Evolutionary conservation across 2,329 filamentous ascomycete species (phyloP).

Genomic region (Xylaria sp.): DNA sequence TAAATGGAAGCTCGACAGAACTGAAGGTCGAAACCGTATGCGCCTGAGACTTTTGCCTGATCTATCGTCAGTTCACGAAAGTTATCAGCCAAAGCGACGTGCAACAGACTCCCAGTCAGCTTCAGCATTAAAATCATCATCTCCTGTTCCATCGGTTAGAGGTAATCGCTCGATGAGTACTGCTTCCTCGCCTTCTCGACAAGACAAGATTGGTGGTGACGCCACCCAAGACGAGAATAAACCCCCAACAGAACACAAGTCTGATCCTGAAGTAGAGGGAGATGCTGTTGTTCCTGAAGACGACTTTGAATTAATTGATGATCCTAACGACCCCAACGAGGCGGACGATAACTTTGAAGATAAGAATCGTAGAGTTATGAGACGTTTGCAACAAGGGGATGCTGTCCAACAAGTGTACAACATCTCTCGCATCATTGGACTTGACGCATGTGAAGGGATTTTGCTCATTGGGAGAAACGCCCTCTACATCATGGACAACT

Average conservation of each 20-base stretch:
- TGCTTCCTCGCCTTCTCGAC: constrained; percentile 39
- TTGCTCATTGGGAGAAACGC: constrained; percentile 92
- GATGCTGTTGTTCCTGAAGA: constrained; percentile 72
- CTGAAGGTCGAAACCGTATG: constrained; percentile 96
- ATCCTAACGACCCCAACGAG: constrained; percentile 85
- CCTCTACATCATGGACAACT: constrained; percentile 94
- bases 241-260: constrained; percentile 41
- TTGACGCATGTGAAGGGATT: constrained; percentile 94
- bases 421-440: constrained; percentile 90
- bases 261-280: constrained; percentile 45
- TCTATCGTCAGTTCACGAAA: constrained; percentile 71
- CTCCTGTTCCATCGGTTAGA: constrained; percentile 30
- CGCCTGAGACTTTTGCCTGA: constrained; percentile 87
- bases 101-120: constrained; percentile 57
- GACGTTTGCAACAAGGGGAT: constrained; percentile 89
- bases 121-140: constrained; percentile 51
- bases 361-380: constrained; percentile 98
- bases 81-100: constrained; percentile 87
- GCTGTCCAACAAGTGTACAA: constrained; percentile 95
- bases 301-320: constrained; percentile 95
- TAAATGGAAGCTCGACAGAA: constrained; percentile 95
- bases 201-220: constrained; percentile 39
- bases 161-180: constrained; percentile 36
- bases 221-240: constrained; percentile 39
- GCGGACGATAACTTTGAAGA: constrained; percentile 85